Percentiles rank a stretch among this genome's conserved stretches.
phyloP scores from a whole-genome alignment of 768 basidiomycete species.

The Fomitopsis serialis region DNA sequence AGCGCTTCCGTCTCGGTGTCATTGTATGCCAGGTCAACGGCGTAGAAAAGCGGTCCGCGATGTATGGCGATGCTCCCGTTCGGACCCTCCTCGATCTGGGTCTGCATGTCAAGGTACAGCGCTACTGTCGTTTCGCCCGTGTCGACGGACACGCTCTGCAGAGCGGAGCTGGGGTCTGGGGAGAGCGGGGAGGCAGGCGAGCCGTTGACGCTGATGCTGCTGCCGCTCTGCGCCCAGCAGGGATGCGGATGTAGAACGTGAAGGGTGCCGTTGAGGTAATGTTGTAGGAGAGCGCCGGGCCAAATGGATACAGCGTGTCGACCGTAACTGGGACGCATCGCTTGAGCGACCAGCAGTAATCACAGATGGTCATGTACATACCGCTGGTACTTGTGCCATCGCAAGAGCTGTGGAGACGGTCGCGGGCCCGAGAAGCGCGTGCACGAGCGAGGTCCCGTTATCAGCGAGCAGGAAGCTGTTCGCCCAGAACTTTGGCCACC shows the following conservation, averaged over 20 bases:
- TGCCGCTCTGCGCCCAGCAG: slow-evolving; percentile 39
- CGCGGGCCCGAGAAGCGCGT: slow-evolving; percentile 46
- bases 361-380: background rate
- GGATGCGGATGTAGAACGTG: slow-evolving; percentile 45
- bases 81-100: slow-evolving; percentile 45
- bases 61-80: slow-evolving; percentile 49
- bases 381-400: slow-evolving; percentile 20
- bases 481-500: slow-evolving; percentile 49
- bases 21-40: slow-evolving; percentile 43
- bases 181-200: slow-evolving; percentile 29
- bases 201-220: slow-evolving; percentile 38
- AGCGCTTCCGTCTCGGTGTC: slow-evolving; percentile 39
- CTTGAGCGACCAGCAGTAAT: background rate
- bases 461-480: slow-evolving; percentile 46
- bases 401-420: slow-evolving; percentile 35
- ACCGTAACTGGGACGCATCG: slow-evolving; percentile 34
- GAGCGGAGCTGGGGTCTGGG: slow-evolving; percentile 32
- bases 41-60: slow-evolving; percentile 50
- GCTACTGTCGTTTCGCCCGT: slow-evolving; percentile 41
- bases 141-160: slow-evolving; percentile 34
- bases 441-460: slow-evolving; percentile 39
- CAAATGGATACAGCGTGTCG: slow-evolving; percentile 49
- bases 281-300: slow-evolving; percentile 42
- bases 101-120: slow-evolving; percentile 41
- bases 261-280: slow-evolving; percentile 37